These are phyloP conservation scores for Pseudozyma thailandica DNA, from an alignment of 1,284 basidiomycete genomes.

Conservation along the genomic window DNA sequence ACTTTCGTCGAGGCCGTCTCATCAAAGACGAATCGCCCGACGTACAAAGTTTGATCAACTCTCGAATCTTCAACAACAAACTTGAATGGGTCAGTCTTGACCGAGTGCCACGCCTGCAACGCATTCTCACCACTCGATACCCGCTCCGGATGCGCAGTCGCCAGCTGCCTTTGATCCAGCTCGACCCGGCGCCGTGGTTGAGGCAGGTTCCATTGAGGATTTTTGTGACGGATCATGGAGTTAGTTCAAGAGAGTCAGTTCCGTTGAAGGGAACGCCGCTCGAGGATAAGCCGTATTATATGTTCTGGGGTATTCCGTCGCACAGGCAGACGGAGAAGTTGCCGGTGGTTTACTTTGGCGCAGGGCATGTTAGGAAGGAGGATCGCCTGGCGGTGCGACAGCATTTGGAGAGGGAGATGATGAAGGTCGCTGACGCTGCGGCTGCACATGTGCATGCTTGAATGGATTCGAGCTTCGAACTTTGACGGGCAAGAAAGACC, in stretches of 20 bases:
- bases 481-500: no score
- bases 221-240: neutral
- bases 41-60: constrained; percentile 1
- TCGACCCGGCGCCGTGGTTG: neutral
- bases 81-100: neutral
- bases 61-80: constrained; percentile 1
- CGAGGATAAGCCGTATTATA: neutral
- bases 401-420: no score
- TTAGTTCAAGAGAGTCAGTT: neutral
- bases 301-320: neutral
- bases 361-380: no score
- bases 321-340: neutral
- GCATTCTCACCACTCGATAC: neutral
- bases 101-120: neutral
- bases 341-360: neutral
- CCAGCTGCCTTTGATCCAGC: neutral
- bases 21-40: neutral
- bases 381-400: no score
- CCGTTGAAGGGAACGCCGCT: neutral
- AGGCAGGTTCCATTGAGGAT: no score
- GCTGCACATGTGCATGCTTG: no score
- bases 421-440: no score
- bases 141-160: neutral
- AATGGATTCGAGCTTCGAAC: no score
- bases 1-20: neutral